Conservation (phyloP, 2,329 filamentous ascomycete species). For the Davidsoniella eucalypti region DNA sequence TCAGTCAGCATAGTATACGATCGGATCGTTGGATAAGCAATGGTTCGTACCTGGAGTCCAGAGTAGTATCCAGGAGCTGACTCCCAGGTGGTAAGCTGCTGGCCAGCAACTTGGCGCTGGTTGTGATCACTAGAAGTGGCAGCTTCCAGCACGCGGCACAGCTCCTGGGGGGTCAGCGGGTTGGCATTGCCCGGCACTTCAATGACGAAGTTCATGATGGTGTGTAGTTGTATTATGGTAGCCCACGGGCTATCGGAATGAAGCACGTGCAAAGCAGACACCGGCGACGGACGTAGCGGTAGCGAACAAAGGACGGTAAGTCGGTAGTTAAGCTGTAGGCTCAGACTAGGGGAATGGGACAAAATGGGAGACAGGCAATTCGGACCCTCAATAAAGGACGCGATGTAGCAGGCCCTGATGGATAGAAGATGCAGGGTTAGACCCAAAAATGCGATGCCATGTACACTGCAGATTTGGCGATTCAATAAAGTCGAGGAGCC, state of each 20-base stretch:
- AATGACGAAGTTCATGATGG: slow-evolving; percentile 50
- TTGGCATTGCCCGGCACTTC: slow-evolving; percentile 72
- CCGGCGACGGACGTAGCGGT: neutral
- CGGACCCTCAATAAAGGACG: too few relatives aligned
- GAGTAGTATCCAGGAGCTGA: slow-evolving; percentile 48
- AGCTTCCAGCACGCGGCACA: slow-evolving; percentile 46
- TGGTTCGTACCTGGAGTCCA: slow-evolving; percentile 42
- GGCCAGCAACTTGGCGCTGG: slow-evolving; percentile 49
- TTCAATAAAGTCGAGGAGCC: too few relatives aligned
- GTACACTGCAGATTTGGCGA: too few relatives aligned
- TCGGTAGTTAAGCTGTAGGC: neutral
- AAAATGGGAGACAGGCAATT: too few relatives aligned
- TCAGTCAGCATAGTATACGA: neutral
- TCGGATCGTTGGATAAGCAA: slow-evolving; percentile 7
- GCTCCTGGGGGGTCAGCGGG: slow-evolving; percentile 45
- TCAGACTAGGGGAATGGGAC: neutral
- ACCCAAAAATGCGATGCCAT: too few relatives aligned
- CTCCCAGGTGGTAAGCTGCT: slow-evolving; percentile 61
- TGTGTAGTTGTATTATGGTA: neutral
- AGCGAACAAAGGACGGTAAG: neutral
- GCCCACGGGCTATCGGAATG: neutral
- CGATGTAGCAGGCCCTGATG: too few relatives aligned
- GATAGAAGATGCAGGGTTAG: too few relatives aligned
- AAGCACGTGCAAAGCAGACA: neutral
- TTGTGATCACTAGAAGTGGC: slow-evolving; percentile 45